A percentile compares a stretch with the other conserved stretches of the same genome.
Conservation (phyloP, 177 flowering plant species). For the Vitis hybrid region DNA sequence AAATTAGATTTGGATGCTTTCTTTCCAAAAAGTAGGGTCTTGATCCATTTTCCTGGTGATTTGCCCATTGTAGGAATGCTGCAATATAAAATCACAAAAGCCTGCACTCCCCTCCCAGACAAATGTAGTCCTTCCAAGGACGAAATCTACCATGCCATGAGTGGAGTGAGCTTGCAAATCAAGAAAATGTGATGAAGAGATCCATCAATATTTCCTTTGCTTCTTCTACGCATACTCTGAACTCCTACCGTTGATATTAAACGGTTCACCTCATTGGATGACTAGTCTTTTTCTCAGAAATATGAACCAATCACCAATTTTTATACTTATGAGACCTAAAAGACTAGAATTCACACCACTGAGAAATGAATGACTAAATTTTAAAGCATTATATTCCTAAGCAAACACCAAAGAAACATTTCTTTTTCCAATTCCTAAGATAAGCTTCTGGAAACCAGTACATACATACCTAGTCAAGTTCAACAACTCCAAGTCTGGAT, state of each 20-base stretch:
- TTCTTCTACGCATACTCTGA: constrained; percentile 6
- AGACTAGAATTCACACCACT: too few species aligned
- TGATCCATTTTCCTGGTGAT: constrained; percentile 90
- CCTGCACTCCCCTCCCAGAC: constrained; percentile 11
- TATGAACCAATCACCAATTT: too few species aligned
- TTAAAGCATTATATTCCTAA: too few species aligned
- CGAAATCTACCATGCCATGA: constrained; percentile 34
- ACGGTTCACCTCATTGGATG: too few species aligned
- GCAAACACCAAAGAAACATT: background rate
- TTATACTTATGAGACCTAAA: too few species aligned
- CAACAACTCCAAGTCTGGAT: constrained; percentile 54
- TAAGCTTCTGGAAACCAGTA: background rate
- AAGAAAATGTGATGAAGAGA: constrained; percentile 10
- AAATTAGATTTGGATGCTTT: constrained; percentile 56
- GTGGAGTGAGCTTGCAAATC: constrained; percentile 17
- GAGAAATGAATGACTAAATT: too few species aligned
- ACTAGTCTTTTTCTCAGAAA: too few species aligned
- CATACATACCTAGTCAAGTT: constrained; percentile 73
- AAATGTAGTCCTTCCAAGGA: constrained; percentile 18
- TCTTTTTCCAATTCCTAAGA: background rate
- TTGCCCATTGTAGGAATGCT: constrained; percentile 59
- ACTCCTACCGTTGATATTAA: background rate
- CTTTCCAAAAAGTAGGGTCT: constrained; percentile 78
- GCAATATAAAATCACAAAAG: constrained; percentile 1
- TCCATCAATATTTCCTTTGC: constrained; percentile 3